phyloP scores from a whole-genome alignment of 2,329 filamentous ascomycete genomes.

The Xylaria sp. region DNA sequence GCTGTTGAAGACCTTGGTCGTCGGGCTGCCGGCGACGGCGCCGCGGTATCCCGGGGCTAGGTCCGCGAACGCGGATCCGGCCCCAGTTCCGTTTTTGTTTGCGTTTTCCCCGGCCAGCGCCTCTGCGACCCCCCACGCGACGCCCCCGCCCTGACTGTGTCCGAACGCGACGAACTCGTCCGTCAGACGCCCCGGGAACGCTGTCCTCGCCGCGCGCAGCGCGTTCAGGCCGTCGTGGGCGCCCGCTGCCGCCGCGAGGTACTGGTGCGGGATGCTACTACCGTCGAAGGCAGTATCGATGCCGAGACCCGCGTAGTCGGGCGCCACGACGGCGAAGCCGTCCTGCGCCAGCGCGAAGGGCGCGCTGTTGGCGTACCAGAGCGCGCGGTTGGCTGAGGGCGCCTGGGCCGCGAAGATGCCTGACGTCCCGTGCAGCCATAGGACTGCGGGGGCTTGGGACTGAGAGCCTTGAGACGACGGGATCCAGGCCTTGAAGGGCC shows the following conservation, averaged over 20 bases:
- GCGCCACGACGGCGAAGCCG: slow-evolving; percentile 58
- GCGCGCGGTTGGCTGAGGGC: slow-evolving; percentile 55
- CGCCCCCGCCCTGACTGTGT: slow-evolving; percentile 49
- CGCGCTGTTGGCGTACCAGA: slow-evolving; percentile 55
- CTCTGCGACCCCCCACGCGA: slow-evolving; percentile 44
- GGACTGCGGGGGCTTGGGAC: slow-evolving; percentile 44
- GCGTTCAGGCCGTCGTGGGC: slow-evolving; percentile 59
- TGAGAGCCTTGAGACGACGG: slow-evolving; percentile 3
- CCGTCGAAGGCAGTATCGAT: slow-evolving; percentile 51
- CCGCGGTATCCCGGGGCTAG: slow-evolving; percentile 15
- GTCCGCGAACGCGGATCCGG: slow-evolving; percentile 5
- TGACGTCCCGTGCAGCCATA: slow-evolving; percentile 59
- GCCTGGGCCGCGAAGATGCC: slow-evolving; percentile 54
- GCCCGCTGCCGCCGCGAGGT: slow-evolving; percentile 51
- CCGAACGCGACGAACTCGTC: slow-evolving; percentile 51
- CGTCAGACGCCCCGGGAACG: slow-evolving; percentile 53
- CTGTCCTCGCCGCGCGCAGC: slow-evolving; percentile 54
- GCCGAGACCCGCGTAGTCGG: slow-evolving; percentile 60
- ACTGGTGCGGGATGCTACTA: slow-evolving; percentile 55
- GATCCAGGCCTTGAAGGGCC: slow-evolving; percentile 53
- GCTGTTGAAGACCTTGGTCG: slow-evolving; percentile 20
- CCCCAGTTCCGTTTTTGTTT: no score
- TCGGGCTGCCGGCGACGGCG: slow-evolving; percentile 19
- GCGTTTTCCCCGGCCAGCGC: slow-evolving; percentile 38
- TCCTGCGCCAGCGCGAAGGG: slow-evolving; percentile 55